Conservation (phyloP, 2,329 filamentous ascomycete species). For the Aquanectria penicillioides region DNA sequence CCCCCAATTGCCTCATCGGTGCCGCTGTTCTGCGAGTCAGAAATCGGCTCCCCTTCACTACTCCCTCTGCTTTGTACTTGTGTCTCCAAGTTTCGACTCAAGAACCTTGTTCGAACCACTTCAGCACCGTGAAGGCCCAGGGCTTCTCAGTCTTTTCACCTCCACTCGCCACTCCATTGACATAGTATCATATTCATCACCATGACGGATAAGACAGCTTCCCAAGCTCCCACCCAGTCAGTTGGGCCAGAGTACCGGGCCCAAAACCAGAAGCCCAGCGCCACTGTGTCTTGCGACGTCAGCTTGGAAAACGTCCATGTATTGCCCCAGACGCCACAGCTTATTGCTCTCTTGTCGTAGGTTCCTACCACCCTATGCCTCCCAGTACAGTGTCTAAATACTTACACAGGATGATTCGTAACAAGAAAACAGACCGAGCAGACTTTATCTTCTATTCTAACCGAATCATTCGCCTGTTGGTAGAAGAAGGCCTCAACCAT, state of each 20-base stretch:
- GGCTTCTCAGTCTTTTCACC: background rate
- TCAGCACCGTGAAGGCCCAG: too few species aligned
- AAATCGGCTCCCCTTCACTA: too few species aligned
- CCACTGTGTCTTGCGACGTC: conserved; percentile 87
- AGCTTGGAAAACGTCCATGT: conserved; percentile 88
- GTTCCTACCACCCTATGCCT: conserved; percentile 51
- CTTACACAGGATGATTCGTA: conserved; percentile 86
- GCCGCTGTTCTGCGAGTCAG: too few species aligned
- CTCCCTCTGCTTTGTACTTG: background rate
- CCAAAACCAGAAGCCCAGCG: conserved; percentile 81
- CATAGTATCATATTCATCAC: conserved; percentile 22
- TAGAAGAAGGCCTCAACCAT: conserved; percentile 97
- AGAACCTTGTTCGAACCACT: too few species aligned
- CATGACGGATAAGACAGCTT: conserved; percentile 40
- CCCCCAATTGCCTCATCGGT: background rate
- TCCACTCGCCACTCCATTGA: background rate
- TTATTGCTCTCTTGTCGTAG: conserved; percentile 97
- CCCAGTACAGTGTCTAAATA: conserved; percentile 32
- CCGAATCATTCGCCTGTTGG: conserved; percentile 93
- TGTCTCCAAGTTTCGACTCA: background rate
- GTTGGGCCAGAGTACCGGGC: conserved; percentile 84
- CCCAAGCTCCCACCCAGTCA: conserved; percentile 61
- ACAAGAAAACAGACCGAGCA: conserved; percentile 87
- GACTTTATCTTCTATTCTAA: conserved; percentile 99
- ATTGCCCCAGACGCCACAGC: conserved; percentile 91